Evolutionary conservation across 768 basidiomycete species (phyloP).

Genomic region (Lactarius vividus): DNA sequence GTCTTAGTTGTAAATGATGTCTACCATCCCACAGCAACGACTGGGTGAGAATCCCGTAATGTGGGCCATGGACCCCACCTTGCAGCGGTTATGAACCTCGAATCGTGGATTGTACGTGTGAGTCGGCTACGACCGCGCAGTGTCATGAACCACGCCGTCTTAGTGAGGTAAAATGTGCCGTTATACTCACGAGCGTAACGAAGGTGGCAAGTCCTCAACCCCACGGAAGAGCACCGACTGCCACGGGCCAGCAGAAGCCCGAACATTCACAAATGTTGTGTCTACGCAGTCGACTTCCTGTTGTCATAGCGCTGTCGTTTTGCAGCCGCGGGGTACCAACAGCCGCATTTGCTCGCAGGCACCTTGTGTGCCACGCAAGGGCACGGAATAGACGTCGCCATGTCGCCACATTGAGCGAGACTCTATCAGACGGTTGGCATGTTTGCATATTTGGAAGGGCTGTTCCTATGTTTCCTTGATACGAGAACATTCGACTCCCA

Average conservation of each 20-base stretch:
- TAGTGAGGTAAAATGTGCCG: neutral
- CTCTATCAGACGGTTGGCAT: neutral
- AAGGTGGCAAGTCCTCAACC: neutral
- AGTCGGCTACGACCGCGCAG: neutral
- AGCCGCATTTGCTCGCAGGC: neutral
- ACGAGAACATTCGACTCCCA: neutral
- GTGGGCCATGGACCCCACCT: conserved; percentile 2
- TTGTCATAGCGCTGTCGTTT: conserved; percentile 5
- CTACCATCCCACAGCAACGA: neutral
- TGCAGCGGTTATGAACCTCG: conserved; percentile 8
- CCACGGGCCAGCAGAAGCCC: neutral
- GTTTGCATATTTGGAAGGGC: neutral
- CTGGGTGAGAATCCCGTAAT: conserved; percentile 15
- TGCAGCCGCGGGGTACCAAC: neutral
- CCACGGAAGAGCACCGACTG: neutral
- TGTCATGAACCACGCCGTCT: neutral
- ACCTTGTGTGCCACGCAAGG: neutral
- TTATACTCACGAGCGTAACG: neutral
- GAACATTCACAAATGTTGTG: neutral
- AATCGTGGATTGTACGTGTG: conserved; percentile 1
- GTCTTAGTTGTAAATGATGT: neutral
- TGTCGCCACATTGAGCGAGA: neutral
- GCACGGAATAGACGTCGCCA: neutral
- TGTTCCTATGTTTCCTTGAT: conserved; percentile 1
- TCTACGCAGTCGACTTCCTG: neutral